These are phyloP conservation scores for Castanea crenata DNA, from an alignment of 306 rosid genomes.

Conservation along the genomic window DNA sequence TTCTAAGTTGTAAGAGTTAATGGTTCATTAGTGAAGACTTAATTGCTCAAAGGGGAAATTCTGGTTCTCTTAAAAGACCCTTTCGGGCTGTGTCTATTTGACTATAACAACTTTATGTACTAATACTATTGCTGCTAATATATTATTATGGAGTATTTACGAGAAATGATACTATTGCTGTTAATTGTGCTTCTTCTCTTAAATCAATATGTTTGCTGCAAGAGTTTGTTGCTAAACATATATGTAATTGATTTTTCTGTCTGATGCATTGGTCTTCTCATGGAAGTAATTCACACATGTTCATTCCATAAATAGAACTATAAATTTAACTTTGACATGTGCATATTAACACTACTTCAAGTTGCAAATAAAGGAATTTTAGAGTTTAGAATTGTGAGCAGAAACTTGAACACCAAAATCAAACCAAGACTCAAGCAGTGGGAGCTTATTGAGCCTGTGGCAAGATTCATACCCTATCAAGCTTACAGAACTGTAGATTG, in stretches of 20 bases:
- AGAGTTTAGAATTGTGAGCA: too few relatives aligned
- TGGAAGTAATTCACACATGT: too few relatives aligned
- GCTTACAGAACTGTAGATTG: constrained; percentile 26
- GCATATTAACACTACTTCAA: too few relatives aligned
- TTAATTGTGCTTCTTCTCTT: neutral
- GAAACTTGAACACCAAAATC: neutral
- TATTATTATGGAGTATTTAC: neutral
- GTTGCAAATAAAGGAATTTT: too few relatives aligned
- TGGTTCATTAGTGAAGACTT: neutral
- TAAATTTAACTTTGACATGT: too few relatives aligned
- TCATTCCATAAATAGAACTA: too few relatives aligned
- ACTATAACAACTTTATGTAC: neutral
- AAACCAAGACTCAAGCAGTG: neutral
- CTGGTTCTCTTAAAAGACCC: too few relatives aligned
- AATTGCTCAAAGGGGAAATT: neutral
- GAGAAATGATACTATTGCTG: neutral
- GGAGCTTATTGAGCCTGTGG: neutral
- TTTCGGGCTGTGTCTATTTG: neutral
- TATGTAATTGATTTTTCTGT: neutral
- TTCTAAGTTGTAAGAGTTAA: neutral
- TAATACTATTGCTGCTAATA: neutral
- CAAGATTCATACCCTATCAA: constrained; percentile 41
- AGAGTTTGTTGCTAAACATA: neutral
- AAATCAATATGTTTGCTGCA: neutral
- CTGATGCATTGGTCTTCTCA: neutral